phyloP scores from a whole-genome alignment of 2,329 filamentous ascomycete species.

The Leptographium lundbergii region DNA sequence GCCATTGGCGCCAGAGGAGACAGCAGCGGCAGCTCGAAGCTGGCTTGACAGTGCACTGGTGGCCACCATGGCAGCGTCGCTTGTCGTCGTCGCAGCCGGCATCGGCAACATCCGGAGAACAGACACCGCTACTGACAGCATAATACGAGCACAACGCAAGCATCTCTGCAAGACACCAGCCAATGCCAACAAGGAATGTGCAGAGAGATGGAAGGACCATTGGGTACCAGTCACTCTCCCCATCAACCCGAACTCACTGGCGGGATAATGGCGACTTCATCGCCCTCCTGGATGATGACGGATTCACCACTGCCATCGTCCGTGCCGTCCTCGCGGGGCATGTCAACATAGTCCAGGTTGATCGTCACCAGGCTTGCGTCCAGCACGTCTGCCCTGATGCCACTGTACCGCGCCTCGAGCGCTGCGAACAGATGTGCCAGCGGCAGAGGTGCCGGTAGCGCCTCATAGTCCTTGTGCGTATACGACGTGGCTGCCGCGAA shows the following conservation, averaged over 20 bases:
- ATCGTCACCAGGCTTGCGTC: constrained; percentile 64
- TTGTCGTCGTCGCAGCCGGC: neutral
- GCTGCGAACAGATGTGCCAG: constrained; percentile 49
- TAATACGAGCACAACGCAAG: neutral
- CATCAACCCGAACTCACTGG: constrained; percentile 71
- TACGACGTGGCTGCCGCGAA: constrained; percentile 65
- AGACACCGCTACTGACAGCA: constrained; percentile 13
- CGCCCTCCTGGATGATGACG: constrained; percentile 51
- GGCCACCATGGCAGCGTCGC: neutral
- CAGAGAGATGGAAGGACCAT: neutral
- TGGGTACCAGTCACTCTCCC: neutral
- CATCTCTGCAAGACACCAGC: neutral
- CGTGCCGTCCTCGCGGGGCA: constrained; percentile 25
- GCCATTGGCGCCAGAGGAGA: constrained; percentile 1
- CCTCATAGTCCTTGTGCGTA: constrained; percentile 55
- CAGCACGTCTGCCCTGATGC: constrained; percentile 56
- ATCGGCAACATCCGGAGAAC: neutral
- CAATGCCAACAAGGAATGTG: neutral
- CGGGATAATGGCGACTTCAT: constrained; percentile 80
- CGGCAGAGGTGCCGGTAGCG: constrained; percentile 51
- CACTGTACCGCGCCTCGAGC: constrained; percentile 57
- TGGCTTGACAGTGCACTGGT: neutral
- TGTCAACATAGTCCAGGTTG: constrained; percentile 70
- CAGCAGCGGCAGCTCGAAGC: neutral
- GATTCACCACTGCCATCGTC: constrained; percentile 14